phyloP scores from a whole-genome alignment of 176 grass and related monocot species.

The Oryza meyeriana region DNA sequence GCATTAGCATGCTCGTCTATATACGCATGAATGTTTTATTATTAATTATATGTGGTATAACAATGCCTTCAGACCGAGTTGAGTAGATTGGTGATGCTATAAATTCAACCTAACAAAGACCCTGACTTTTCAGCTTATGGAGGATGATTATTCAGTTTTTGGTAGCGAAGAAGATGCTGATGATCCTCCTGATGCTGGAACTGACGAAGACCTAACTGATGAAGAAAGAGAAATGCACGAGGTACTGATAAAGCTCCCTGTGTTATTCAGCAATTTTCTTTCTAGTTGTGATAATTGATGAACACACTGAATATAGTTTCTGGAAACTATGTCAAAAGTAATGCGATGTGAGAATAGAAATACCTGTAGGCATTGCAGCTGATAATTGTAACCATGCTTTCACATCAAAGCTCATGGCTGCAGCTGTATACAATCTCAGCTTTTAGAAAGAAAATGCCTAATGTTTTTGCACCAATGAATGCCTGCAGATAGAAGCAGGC shows the following conservation, averaged over 20 bases:
- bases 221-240: slow-evolving; percentile 49
- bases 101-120: slow-evolving; percentile 2
- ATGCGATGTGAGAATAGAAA: not conserved
- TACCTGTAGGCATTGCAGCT: not conserved
- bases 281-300: not conserved
- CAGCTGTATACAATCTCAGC: not conserved
- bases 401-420: not conserved
- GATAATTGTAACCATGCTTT: not conserved
- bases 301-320: not conserved
- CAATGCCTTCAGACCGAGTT: not conserved
- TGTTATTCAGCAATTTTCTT: not conserved
- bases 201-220: slow-evolving; percentile 79
- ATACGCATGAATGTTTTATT: not conserved
- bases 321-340: not conserved
- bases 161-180: slow-evolving; percentile 85
- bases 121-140: slow-evolving; percentile 55
- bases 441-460: not conserved
- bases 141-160: slow-evolving; percentile 57
- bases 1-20: not conserved
- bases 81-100: not conserved
- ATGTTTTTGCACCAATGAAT: not conserved
- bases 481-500: slow-evolving; percentile 67
- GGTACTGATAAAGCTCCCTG: slow-evolving; percentile 33
- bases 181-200: slow-evolving; percentile 51
- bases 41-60: not conserved